Conservation (phyloP, 2,329 filamentous ascomycete species). For the Penicillium expansum region DNA sequence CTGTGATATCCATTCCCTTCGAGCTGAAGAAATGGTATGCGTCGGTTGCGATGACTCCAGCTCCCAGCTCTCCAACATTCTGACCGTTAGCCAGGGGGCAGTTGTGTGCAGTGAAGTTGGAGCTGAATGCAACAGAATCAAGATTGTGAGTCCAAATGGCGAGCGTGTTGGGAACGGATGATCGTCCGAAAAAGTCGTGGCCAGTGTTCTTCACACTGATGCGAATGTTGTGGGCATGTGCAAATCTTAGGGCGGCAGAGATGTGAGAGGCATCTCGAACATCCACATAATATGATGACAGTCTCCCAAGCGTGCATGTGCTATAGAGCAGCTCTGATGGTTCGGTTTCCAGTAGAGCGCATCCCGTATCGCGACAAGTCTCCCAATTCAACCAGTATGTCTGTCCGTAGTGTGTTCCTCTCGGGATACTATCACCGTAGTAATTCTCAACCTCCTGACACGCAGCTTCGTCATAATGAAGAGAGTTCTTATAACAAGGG, state of each 20-base stretch:
- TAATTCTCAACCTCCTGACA: conserved; percentile 1
- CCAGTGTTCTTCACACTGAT: conserved; percentile 56
- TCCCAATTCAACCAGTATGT: conserved; percentile 11
- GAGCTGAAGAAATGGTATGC: conserved; percentile 9
- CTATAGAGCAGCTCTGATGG: neutral
- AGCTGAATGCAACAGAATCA: conserved; percentile 31
- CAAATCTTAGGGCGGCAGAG: conserved; percentile 1
- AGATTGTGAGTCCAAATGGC: conserved; percentile 44
- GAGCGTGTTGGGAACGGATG: conserved; percentile 37
- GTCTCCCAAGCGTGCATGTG: conserved; percentile 1
- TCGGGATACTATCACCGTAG: neutral
- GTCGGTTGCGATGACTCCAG: conserved; percentile 14
- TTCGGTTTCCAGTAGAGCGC: neutral
- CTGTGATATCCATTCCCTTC: conserved; percentile 8
- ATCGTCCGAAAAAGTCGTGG: conserved; percentile 51
- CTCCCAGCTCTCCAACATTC: conserved; percentile 42
- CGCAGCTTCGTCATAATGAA: neutral
- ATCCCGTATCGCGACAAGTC: neutral
- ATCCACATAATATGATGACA: conserved; percentile 7
- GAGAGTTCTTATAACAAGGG: conserved; percentile 6
- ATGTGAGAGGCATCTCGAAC: conserved; percentile 1
- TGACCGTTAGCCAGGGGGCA: conserved; percentile 38
- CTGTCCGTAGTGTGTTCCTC: conserved; percentile 1
- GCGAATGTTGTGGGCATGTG: conserved; percentile 30
- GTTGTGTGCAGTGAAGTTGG: conserved; percentile 17